Conservation (phyloP, 495 filamentous ascomycete species). For the Aspergillus indologenus region DNA sequence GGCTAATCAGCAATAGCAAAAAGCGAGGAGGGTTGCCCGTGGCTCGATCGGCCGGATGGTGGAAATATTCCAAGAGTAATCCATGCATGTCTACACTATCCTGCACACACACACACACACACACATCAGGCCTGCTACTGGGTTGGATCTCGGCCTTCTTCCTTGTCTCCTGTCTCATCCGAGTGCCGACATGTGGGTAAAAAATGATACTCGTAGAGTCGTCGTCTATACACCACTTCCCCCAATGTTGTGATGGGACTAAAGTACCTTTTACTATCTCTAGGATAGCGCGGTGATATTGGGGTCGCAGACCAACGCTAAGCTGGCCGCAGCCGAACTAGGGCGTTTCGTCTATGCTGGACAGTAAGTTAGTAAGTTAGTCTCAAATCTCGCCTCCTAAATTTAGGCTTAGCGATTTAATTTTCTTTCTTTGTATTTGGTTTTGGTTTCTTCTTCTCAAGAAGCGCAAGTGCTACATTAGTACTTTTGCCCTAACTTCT, state of each 20-base stretch:
- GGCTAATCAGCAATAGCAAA: not conserved
- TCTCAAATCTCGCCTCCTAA: not conserved
- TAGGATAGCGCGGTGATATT: not conserved
- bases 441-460: not conserved
- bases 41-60: not conserved
- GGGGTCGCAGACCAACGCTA: not conserved
- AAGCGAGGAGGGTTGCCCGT: too few relatives aligned
- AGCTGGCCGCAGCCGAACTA: not conserved
- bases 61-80: not conserved
- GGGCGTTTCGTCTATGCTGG: not conserved
- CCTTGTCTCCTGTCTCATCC: not conserved
- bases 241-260: not conserved
- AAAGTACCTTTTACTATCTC: not conserved
- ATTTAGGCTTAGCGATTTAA: slow-evolving; percentile 1
- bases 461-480: not conserved
- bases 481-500: not conserved
- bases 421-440: too few relatives aligned
- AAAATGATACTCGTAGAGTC: too few relatives aligned
- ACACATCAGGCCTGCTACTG: not conserved
- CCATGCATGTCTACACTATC: too few relatives aligned
- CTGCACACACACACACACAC: too few relatives aligned
- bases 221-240: not conserved
- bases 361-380: not conserved
- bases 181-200: not conserved
- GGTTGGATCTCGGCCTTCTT: not conserved